A percentile compares a stretch with the other conserved stretches of the same genome.
phyloP scores from a whole-genome alignment of 2,329 filamentous ascomycete genomes.

The Colletotrichum horii region DNA sequence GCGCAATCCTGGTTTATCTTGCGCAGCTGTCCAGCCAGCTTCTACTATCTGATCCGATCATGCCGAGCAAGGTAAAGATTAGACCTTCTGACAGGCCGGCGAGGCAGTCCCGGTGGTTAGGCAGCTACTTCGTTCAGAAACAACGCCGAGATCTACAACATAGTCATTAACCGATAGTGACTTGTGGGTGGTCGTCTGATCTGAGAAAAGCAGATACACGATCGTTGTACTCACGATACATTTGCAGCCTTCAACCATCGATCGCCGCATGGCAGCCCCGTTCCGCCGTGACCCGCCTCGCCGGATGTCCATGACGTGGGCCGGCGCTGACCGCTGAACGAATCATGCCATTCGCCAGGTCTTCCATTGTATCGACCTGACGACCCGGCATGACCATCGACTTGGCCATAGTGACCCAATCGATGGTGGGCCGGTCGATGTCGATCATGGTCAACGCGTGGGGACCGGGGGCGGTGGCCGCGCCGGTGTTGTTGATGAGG shows the following conservation, averaged over 20 bases:
- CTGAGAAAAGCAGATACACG: not conserved
- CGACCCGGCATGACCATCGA: not conserved
- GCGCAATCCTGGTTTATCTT: not conserved
- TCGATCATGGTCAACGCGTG: not conserved
- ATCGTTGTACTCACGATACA: not conserved
- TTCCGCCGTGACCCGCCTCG: not conserved
- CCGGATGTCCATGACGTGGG: not conserved
- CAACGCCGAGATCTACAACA: not conserved
- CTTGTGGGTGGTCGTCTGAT: not conserved
- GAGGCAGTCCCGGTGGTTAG: not conserved
- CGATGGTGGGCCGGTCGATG: too few species aligned
- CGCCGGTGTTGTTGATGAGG: not conserved
- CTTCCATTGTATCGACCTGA: not conserved
- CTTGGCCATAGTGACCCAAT: not conserved
- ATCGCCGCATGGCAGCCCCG: not conserved
- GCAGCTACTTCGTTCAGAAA: not conserved
- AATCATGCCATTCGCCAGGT: not conserved
- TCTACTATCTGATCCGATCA: too few species aligned
- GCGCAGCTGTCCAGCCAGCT: too few species aligned
- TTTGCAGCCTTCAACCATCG: not conserved
- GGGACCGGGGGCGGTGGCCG: not conserved
- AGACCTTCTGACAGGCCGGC: not conserved
- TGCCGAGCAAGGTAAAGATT: not conserved
- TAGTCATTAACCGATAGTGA: not conserved
- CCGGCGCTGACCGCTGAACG: not conserved